Percentiles rank a stretch among this genome's conserved stretches.
These are phyloP conservation scores for Colletotrichum musae DNA, from an alignment of 2,329 filamentous ascomycete genomes.

Conservation along the genomic window DNA sequence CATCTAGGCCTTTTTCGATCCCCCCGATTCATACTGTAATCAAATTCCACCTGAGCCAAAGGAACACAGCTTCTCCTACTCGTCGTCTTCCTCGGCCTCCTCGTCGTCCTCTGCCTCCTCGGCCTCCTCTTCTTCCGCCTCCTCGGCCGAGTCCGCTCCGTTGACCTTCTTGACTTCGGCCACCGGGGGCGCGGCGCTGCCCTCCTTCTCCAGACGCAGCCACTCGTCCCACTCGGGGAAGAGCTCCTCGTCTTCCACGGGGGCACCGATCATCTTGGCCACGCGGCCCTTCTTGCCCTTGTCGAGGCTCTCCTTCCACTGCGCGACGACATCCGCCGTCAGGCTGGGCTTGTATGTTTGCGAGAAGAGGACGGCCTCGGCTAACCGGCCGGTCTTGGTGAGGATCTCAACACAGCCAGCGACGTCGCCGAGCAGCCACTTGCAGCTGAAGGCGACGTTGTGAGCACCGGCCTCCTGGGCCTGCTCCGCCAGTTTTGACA, in stretches of 20 bases:
- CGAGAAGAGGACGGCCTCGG: conserved; percentile 91
- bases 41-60: conserved; percentile 26
- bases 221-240: conserved; percentile 98
- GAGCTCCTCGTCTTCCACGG: conserved; percentile 86
- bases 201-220: conserved; percentile 83
- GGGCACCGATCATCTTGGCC: conserved; percentile 85
- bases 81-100: conserved; percentile 43
- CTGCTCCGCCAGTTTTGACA: conserved; percentile 79
- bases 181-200: conserved; percentile 59
- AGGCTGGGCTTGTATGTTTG: conserved; percentile 95
- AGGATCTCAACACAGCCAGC: conserved; percentile 86
- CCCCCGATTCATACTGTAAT: conserved; percentile 29
- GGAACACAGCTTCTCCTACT: conserved; percentile 39
- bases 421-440: conserved; percentile 89
- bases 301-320: conserved; percentile 89
- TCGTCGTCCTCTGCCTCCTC: conserved; percentile 46
- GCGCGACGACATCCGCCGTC: conserved; percentile 75
- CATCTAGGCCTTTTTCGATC: conserved; percentile 42
- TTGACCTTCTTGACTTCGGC: conserved; percentile 46
- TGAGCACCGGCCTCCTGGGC: conserved; percentile 84
- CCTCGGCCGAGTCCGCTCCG: conserved; percentile 44
- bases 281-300: conserved; percentile 89
- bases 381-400: conserved; percentile 80
- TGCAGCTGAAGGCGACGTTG: conserved; percentile 92
- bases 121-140: conserved; percentile 46